These are phyloP conservation scores for Claviceps arundinis DNA, from an alignment of 2,329 filamentous ascomycete genomes.

Conservation along the genomic window DNA sequence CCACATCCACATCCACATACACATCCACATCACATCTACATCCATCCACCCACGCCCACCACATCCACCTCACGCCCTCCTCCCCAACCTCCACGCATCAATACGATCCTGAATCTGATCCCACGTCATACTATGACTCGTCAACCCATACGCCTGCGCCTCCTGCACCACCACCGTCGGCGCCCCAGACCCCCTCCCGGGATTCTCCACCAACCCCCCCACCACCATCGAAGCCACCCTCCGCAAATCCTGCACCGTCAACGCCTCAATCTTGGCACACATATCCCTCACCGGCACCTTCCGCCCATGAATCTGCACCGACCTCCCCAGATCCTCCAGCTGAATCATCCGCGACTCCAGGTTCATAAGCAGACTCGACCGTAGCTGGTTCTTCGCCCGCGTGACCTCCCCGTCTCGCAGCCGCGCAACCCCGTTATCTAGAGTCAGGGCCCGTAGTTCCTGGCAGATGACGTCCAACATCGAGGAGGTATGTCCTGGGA, in stretches of 20 bases:
- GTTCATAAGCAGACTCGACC: conserved; percentile 88
- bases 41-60: not conserved
- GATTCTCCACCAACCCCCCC: conserved; percentile 61
- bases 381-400: conserved; percentile 92
- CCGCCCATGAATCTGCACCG: conserved; percentile 90
- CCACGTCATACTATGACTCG: conserved; percentile 61
- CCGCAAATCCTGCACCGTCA: conserved; percentile 69
- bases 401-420: conserved; percentile 68
- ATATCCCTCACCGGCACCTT: conserved; percentile 90
- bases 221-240: conserved; percentile 71
- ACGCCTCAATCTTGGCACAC: conserved; percentile 70
- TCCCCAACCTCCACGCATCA: conserved; percentile 68
- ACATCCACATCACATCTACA: too few species aligned
- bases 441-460: conserved; percentile 65
- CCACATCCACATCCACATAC: too few species aligned
- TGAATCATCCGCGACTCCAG: conserved; percentile 95
- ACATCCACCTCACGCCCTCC: conserved; percentile 16
- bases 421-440: conserved; percentile 59
- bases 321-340: conserved; percentile 84
- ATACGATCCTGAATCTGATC: conserved; percentile 83
- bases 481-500: conserved; percentile 59
- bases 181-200: conserved; percentile 66
- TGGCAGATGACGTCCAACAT: conserved; percentile 96
- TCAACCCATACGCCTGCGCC: conserved; percentile 60
- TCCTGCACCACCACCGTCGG: conserved; percentile 94